Evolutionary conservation across 2,329 filamentous ascomycete species (phyloP).

Genomic region (Phoma sp.): DNA sequence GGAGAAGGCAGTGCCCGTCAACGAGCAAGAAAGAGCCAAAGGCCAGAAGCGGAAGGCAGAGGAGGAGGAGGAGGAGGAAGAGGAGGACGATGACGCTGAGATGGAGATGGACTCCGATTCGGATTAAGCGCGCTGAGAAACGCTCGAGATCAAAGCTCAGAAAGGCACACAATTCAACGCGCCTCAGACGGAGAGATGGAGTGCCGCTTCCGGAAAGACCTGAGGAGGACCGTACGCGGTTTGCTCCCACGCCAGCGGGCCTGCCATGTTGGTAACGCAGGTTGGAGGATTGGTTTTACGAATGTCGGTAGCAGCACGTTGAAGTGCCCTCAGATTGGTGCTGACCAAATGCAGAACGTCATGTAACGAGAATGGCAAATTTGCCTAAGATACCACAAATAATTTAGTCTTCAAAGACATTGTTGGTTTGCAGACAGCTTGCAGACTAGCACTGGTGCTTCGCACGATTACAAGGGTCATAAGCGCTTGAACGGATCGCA

Average conservation of each 20-base stretch:
- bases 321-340: constrained; percentile 4
- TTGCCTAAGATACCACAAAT: background rate
- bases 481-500: no score
- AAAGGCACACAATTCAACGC: background rate
- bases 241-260: background rate
- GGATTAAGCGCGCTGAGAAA: constrained; percentile 21
- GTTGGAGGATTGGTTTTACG: background rate
- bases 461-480: background rate
- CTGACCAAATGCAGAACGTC: constrained; percentile 12
- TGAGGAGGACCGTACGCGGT: background rate
- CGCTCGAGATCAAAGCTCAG: background rate
- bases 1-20: constrained; percentile 39
- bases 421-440: background rate
- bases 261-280: background rate
- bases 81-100: constrained; percentile 47
- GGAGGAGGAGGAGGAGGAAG: constrained; percentile 63
- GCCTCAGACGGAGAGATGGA: background rate
- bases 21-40: constrained; percentile 56
- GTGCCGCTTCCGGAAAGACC: background rate
- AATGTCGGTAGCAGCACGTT: constrained; percentile 15
- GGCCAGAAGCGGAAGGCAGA: constrained; percentile 72
- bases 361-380: constrained; percentile 5
- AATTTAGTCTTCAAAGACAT: constrained; percentile 2
- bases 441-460: background rate
- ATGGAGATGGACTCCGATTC: constrained; percentile 73